phyloP scores from a whole-genome alignment of 305 asterid genomes.

The Ilex paraguariensis region DNA sequence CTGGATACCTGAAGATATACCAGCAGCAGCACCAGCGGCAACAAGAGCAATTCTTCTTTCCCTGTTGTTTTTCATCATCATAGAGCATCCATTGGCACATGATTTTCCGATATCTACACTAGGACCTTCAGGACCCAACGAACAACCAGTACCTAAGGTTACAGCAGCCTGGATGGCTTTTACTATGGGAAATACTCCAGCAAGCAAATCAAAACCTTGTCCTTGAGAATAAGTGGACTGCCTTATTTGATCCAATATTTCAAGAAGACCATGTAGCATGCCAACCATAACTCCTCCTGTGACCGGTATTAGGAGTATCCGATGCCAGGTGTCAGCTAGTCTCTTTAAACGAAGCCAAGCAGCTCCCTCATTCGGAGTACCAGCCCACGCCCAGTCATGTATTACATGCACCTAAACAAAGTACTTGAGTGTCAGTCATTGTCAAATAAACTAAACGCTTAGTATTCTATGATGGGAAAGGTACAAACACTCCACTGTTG shows the following conservation, averaged over 20 bases:
- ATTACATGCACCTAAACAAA: constrained; percentile 74
- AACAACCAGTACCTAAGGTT: constrained; percentile 90
- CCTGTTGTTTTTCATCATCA: constrained; percentile 91
- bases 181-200: constrained; percentile 72
- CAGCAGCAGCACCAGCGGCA: constrained; percentile 99
- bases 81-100: constrained; percentile 86
- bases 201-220: constrained; percentile 75
- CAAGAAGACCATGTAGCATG: constrained; percentile 90
- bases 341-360: constrained; percentile 95
- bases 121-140: constrained; percentile 99
- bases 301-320: constrained; percentile 89
- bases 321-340: constrained; percentile 95
- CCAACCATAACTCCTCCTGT: constrained; percentile 97
- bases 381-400: constrained; percentile 99
- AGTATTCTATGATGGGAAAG: no score
- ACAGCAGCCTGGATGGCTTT: constrained; percentile 96
- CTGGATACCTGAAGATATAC: constrained; percentile 84
- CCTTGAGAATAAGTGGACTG: constrained; percentile 73
- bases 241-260: constrained; percentile 74
- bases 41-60: constrained; percentile 93
- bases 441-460: neutral
- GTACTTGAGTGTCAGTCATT: constrained; percentile 12
- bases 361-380: constrained; percentile 98
- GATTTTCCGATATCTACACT: constrained; percentile 98
- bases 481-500: neutral